A percentile compares a stretch with the other conserved stretches of the same genome.
Evolutionary conservation across 306 rosid species (phyloP).

Genomic region (Hippophae tibetana): DNA sequence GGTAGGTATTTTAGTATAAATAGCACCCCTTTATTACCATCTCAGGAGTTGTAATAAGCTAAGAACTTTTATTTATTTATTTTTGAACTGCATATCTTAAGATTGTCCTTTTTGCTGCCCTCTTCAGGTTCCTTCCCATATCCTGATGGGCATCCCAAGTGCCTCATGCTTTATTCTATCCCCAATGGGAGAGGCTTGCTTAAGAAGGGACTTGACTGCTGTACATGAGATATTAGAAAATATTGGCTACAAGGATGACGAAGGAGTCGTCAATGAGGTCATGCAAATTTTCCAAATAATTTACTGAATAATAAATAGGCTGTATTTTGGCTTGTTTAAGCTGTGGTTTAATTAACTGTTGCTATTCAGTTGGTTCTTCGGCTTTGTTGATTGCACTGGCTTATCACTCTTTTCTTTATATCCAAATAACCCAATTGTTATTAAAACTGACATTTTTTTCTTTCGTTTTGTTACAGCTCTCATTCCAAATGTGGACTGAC

Average conservation of each 20-base stretch:
- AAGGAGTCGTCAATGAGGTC: conserved; percentile 73
- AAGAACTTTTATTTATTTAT: conserved; percentile 4
- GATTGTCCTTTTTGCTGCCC: conserved; percentile 1
- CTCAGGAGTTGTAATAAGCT: neutral
- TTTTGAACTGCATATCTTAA: conserved; percentile 1
- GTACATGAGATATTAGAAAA: conserved; percentile 64
- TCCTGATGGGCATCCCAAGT: conserved; percentile 61
- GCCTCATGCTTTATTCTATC: conserved; percentile 42
- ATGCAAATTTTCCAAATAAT: conserved; percentile 12
- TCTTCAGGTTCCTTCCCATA: conserved; percentile 57
- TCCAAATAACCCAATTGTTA: neutral
- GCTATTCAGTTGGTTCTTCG: no score
- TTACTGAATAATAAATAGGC: neutral
- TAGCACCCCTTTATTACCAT: neutral
- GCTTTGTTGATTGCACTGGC: no score
- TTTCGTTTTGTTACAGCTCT: conserved; percentile 37
- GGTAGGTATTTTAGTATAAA: neutral
- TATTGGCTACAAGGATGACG: conserved; percentile 69
- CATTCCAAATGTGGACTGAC: conserved; percentile 82
- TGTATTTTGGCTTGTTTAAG: neutral
- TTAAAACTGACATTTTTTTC: conserved; percentile 10
- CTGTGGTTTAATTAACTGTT: no score
- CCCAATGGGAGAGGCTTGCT: conserved; percentile 76
- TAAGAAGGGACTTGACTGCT: conserved; percentile 73
- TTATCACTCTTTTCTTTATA: neutral